Evolutionary conservation across 2,329 filamentous ascomycete genomes (phyloP).

Genomic region (Alternaria atra): DNA sequence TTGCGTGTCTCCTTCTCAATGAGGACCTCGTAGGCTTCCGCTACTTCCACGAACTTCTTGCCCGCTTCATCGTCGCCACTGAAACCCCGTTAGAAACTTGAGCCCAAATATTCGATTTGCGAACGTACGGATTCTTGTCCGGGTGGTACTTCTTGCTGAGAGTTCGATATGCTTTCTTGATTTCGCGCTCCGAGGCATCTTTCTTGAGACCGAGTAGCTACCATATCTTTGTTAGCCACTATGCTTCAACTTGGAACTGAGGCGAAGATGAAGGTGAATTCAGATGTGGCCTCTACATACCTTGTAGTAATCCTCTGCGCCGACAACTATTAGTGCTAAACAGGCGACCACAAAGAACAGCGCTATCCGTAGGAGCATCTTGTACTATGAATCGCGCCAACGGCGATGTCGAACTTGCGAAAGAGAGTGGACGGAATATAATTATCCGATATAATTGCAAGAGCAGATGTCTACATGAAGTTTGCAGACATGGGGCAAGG

Average conservation of each 20-base stretch:
- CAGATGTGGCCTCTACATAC: conserved; percentile 52
- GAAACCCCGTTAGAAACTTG: conserved; percentile 12
- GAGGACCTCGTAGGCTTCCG: conserved; percentile 94
- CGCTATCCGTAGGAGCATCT: conserved; percentile 56
- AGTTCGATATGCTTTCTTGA: conserved; percentile 91
- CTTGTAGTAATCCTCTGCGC: conserved; percentile 80
- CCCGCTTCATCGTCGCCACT: conserved; percentile 82
- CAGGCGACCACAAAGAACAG: conserved; percentile 55
- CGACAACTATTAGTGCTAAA: conserved; percentile 56
- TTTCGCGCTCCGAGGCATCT: conserved; percentile 81
- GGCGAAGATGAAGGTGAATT: background rate
- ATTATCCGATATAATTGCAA: conserved; percentile 19
- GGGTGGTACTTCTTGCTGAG: conserved; percentile 96
- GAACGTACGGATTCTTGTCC: conserved; percentile 91
- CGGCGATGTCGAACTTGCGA: conserved; percentile 16
- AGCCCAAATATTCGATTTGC: conserved; percentile 4
- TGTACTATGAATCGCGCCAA: conserved; percentile 32
- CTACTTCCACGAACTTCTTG: conserved; percentile 91
- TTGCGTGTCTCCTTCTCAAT: conserved; percentile 80
- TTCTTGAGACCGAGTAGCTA: conserved; percentile 83
- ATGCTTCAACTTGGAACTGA: background rate
- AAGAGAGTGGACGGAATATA: conserved; percentile 31
- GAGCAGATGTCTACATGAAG: conserved; percentile 26
- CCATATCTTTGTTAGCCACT: conserved; percentile 34
- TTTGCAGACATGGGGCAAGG: conserved; percentile 8